Base-by-base conservation (phyloP, 1,139 yeast species). In the Debaryomyces sp. region DNA sequence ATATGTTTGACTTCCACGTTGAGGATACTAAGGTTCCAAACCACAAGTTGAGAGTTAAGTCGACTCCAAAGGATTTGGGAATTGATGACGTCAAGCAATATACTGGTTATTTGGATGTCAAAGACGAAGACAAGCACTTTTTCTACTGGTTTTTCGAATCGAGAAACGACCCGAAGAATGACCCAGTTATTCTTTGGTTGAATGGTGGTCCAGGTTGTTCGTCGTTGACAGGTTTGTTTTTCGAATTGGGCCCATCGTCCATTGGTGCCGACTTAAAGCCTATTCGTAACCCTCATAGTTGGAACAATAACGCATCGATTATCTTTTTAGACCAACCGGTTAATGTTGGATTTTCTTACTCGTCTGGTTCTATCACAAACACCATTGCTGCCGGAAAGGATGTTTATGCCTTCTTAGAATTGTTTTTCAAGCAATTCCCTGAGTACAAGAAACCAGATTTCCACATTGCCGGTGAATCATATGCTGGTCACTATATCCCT, bases 381-480 rank as follows among this genome's bases (percentile, higher is more conserved):
- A 89, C 96, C 40, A 85, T 85, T 46, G 90, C 95, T 47, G 98
- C 98, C 22, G 96, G 96, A 57, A 78, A 87, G 67, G 98, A 94
- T 65, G 96, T 91, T 30, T 89, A 89, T 59, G 96, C 96, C 1
- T 92, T 94, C 71, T 79, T 94, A 69, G 87, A 88, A 63, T 80
- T 92, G 64, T 94, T 94, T 77, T 94, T 88, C 79, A 81, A 87
- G 68, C 89, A 89, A 66, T 94, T 91, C 81, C 96, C 97, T 40
- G 83, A 92, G 71, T 90, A 87, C 72, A 70, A 78, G 44, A 70
- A 80, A 34, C 84, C 81, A 47, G 57, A 58, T 35, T 91, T 94
- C 86, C 98, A 92, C 71, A 91, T 94, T 70, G 96, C 98, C 43
- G 99, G 98, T 60, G 98, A 94, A 73, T 89, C 97, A n/a, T 94